Conservation (phyloP, 1,139 yeast genomes). For the Fermentozyma sake region DNA sequence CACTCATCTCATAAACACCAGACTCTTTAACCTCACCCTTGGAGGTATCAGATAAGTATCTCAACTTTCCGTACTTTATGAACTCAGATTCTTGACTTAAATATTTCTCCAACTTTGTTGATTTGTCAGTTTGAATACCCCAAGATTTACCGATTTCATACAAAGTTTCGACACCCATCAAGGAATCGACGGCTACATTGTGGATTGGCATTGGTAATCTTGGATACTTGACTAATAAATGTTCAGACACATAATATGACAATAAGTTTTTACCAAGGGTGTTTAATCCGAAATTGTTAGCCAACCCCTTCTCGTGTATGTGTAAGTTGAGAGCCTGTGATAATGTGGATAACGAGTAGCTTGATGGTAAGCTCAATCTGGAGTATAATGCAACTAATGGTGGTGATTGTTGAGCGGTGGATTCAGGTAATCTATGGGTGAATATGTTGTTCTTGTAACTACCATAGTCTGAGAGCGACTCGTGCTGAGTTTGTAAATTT, state of each 20-base stretch:
- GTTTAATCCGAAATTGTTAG: slow-evolving; percentile 76
- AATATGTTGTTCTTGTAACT: slow-evolving; percentile 39
- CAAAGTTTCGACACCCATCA: slow-evolving; percentile 62
- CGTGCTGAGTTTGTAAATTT: slow-evolving; percentile 26
- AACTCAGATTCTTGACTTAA: slow-evolving; percentile 67
- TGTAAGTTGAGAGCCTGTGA: slow-evolving; percentile 68
- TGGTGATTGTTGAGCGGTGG: slow-evolving; percentile 57
- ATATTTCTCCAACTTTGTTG: slow-evolving; percentile 61
- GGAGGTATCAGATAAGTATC: slow-evolving; percentile 40
- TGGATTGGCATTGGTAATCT: slow-evolving; percentile 81
- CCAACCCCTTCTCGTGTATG: slow-evolving; percentile 42
- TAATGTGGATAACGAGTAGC: slow-evolving; percentile 60
- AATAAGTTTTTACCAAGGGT: slow-evolving; percentile 76
- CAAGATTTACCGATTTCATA: slow-evolving; percentile 65
- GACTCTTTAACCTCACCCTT: slow-evolving; percentile 39
- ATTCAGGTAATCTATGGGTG: slow-evolving; percentile 47
- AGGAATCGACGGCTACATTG: slow-evolving; percentile 69
- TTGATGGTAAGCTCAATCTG: slow-evolving; percentile 58
- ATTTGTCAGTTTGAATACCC: slow-evolving; percentile 82
- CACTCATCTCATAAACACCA: slow-evolving; percentile 48
- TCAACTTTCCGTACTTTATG: slow-evolving; percentile 59
- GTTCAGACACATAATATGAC: slow-evolving; percentile 71
- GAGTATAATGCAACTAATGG: slow-evolving; percentile 75
- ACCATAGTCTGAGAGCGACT: slow-evolving; percentile 33
- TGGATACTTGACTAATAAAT: slow-evolving; percentile 74